Evolutionary conservation across 495 filamentous ascomycete species (phyloP).

Genomic region (Glarea lozoyensis): DNA sequence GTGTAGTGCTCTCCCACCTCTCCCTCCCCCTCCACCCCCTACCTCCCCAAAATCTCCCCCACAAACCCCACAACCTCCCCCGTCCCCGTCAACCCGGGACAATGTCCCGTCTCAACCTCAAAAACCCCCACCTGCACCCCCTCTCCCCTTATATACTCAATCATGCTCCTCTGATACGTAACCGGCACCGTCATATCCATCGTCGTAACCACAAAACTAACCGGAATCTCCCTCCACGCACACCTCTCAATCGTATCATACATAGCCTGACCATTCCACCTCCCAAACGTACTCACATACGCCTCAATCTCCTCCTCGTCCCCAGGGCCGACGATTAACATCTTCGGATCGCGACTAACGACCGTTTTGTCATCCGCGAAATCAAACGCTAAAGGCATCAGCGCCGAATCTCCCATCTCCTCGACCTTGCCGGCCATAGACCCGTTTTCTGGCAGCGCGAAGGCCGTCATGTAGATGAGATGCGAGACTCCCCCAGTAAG

Average conservation of each 20-base stretch:
- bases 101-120: constrained; percentile 25
- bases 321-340: neutral
- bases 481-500: constrained; percentile 21
- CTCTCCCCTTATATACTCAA: constrained; percentile 21
- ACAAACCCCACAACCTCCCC: constrained; percentile 20
- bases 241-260: constrained; percentile 14
- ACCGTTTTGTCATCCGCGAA: constrained; percentile 23
- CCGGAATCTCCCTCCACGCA: constrained; percentile 31
- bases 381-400: constrained; percentile 24
- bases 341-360: constrained; percentile 17
- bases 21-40: too few species aligned
- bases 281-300: constrained; percentile 20
- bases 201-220: constrained; percentile 27
- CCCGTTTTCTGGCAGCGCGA: constrained; percentile 15
- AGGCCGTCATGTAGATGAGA: constrained; percentile 27
- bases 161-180: constrained; percentile 29
- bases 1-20: too few species aligned
- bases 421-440: constrained; percentile 24
- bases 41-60: neutral
- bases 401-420: constrained; percentile 22
- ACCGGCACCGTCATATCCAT: constrained; percentile 26
- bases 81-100: constrained; percentile 23
- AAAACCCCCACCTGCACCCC: constrained; percentile 20
- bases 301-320: constrained; percentile 10
- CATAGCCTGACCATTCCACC: constrained; percentile 25